Evolutionary conservation across 495 filamentous ascomycete species (phyloP).

Genomic region (Trichodelitschia bisporula): DNA sequence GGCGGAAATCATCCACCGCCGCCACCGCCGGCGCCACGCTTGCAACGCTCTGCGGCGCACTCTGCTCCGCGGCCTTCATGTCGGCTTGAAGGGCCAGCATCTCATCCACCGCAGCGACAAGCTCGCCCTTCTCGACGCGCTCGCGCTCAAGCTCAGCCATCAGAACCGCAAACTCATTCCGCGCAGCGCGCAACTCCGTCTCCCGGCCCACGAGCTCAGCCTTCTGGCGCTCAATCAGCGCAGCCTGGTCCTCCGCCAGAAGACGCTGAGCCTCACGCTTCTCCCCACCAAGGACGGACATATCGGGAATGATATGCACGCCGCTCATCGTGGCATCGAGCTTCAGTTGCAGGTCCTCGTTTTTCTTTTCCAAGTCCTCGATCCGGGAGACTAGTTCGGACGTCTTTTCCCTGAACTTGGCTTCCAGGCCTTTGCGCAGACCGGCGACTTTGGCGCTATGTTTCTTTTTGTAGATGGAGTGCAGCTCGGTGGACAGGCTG

Average conservation of each 20-base stretch:
- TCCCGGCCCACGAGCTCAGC: slow-evolving; percentile 40
- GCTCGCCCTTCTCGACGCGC: slow-evolving; percentile 74
- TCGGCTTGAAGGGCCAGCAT: slow-evolving; percentile 34
- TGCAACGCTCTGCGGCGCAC: too few relatives aligned
- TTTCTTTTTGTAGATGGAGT: slow-evolving; percentile 84
- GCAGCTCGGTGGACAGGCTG: slow-evolving; percentile 68
- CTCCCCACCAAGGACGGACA: slow-evolving; percentile 15
- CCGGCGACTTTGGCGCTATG: slow-evolving; percentile 87
- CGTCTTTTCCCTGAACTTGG: slow-evolving; percentile 65
- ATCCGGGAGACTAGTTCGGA: slow-evolving; percentile 47
- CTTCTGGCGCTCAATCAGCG: slow-evolving; percentile 27
- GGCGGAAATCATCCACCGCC: slow-evolving; percentile 14
- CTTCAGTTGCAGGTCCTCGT: slow-evolving; percentile 41
- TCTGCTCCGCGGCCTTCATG: too few relatives aligned
- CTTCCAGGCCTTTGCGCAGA: slow-evolving; percentile 85
- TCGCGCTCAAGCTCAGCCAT: slow-evolving; percentile 45
- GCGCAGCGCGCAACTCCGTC: slow-evolving; percentile 38
- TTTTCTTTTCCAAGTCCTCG: slow-evolving; percentile 39
- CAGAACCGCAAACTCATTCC: slow-evolving; percentile 37
- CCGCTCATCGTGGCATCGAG: slow-evolving; percentile 40
- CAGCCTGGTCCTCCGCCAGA: slow-evolving; percentile 23
- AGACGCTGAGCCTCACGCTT: slow-evolving; percentile 23
- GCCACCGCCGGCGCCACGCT: slow-evolving; percentile 4
- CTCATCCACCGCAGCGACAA: slow-evolving; percentile 82
- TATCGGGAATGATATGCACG: slow-evolving; percentile 17